These are phyloP conservation scores for Botryococcus braunii DNA, from an alignment of 163 green algal genomes.

Conservation along the genomic window DNA sequence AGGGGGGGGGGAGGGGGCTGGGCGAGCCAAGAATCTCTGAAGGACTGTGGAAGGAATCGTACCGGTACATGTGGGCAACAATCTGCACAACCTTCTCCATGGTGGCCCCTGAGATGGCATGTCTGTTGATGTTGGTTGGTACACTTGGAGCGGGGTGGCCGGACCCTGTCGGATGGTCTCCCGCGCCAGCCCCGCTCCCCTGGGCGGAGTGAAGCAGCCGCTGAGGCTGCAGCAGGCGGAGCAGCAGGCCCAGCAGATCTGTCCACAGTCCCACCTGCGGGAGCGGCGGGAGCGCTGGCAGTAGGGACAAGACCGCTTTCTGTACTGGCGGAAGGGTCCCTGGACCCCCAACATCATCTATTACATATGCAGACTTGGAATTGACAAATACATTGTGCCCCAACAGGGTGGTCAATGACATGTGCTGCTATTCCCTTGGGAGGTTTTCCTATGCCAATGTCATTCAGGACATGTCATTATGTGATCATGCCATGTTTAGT, in stretches of 20 bases:
- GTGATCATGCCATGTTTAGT: no score
- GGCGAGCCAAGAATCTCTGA: no score
- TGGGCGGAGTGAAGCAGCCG: not conserved
- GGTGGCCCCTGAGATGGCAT: constrained; percentile 16
- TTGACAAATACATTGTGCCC: no score
- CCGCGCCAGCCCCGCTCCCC: not conserved
- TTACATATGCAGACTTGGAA: no score
- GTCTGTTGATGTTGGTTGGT: constrained; percentile 4
- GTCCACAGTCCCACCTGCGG: constrained; percentile 16
- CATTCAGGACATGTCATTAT: no score
- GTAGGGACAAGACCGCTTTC: constrained; percentile 42
- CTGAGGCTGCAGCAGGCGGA: constrained; percentile 26
- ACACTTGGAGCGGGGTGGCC: not conserved
- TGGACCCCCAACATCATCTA: constrained; percentile 5
- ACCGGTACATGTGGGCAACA: constrained; percentile 36
- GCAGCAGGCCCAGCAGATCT: constrained; percentile 30
- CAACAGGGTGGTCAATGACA: no score
- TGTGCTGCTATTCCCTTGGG: no score
- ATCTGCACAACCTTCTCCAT: constrained; percentile 32
- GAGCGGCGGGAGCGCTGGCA: constrained; percentile 25
- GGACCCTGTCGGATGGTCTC: not conserved
- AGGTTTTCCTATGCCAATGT: no score
- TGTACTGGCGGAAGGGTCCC: constrained; percentile 57
- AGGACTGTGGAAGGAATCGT: no score
- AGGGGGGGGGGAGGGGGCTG: no score